phyloP scores from a whole-genome alignment of 2,329 filamentous ascomycete species.

The Reticulascus tulasneorum region DNA sequence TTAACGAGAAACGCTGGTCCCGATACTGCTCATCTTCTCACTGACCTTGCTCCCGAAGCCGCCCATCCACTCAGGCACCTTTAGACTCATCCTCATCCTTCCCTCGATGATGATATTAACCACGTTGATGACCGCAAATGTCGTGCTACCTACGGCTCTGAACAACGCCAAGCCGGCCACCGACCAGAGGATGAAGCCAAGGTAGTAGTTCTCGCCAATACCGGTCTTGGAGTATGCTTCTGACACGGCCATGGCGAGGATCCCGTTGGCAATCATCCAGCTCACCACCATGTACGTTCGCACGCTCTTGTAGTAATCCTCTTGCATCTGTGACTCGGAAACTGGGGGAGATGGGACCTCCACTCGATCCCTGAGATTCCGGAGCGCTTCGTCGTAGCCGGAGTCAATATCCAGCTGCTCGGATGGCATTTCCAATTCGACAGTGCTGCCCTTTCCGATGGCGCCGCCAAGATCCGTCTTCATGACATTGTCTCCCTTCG shows the following conservation, averaged over 20 bases:
- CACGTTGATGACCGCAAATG: constrained; percentile 79
- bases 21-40: constrained; percentile 47
- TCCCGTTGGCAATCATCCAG: constrained; percentile 90
- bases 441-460: constrained; percentile 67
- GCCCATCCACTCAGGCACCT: constrained; percentile 47
- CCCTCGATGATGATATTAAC: constrained; percentile 86
- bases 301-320: constrained; percentile 97
- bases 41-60: constrained; percentile 43
- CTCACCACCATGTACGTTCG: constrained; percentile 96
- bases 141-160: constrained; percentile 74
- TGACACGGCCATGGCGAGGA: constrained; percentile 87
- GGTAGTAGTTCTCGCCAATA: constrained; percentile 81
- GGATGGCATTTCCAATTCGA: constrained; percentile 95
- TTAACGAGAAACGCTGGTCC: constrained; percentile 35
- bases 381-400: constrained; percentile 93
- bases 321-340: constrained; percentile 80
- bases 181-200: constrained; percentile 88
- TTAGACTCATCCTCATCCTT: constrained; percentile 59
- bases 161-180: constrained; percentile 86
- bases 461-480: constrained; percentile 90
- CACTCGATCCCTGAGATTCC: constrained; percentile 89
- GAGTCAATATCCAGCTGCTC: constrained; percentile 98
- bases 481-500: constrained; percentile 95
- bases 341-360: constrained; percentile 64
- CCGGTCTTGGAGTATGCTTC: constrained; percentile 74